Evolutionary conservation across 1,284 basidiomycete species (phyloP).

Genomic region (Leccinum pachyderme): DNA sequence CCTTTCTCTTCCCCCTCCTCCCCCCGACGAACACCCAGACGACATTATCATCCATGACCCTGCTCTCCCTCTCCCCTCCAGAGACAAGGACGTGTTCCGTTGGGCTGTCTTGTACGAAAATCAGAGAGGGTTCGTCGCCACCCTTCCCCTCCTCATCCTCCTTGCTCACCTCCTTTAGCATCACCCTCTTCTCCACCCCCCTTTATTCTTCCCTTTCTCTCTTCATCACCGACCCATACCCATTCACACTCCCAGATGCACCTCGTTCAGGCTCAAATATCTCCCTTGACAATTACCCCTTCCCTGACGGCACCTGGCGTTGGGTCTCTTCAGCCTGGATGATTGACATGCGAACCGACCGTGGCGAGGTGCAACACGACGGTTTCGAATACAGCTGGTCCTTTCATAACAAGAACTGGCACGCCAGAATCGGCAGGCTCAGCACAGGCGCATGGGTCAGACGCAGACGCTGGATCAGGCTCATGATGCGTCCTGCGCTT

Average conservation of each 20-base stretch:
- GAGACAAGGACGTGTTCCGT: slow-evolving; percentile 53
- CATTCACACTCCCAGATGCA: slow-evolving; percentile 63
- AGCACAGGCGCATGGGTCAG: slow-evolving; percentile 71
- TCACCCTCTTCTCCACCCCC: slow-evolving; percentile 69
- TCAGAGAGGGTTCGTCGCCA: slow-evolving; percentile 64
- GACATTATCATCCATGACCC: slow-evolving; percentile 39
- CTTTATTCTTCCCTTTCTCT: slow-evolving; percentile 71
- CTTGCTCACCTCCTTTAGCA: slow-evolving; percentile 36
- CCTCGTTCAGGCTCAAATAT: slow-evolving; percentile 50
- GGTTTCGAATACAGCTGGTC: slow-evolving; percentile 82
- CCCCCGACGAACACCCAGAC: slow-evolving; percentile 2
- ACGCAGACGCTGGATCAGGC: slow-evolving; percentile 70
- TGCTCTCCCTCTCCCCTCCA: slow-evolving; percentile 29
- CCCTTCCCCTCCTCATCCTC: background rate
- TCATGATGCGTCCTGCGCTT: slow-evolving; percentile 69
- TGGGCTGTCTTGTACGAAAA: slow-evolving; percentile 81
- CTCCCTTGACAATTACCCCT: slow-evolving; percentile 63
- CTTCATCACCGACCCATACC: slow-evolving; percentile 69
- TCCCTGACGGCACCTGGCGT: slow-evolving; percentile 76
- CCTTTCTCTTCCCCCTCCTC: background rate
- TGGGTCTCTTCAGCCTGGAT: slow-evolving; percentile 81
- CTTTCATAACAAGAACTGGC: slow-evolving; percentile 66
- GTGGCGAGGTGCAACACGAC: slow-evolving; percentile 72
- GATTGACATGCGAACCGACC: slow-evolving; percentile 79
- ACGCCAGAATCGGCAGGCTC: slow-evolving; percentile 53